A percentile compares a stretch with the other conserved stretches of the same genome.
Conservation (phyloP, 139 green algal genomes). For the Gonium pectorale region DNA sequence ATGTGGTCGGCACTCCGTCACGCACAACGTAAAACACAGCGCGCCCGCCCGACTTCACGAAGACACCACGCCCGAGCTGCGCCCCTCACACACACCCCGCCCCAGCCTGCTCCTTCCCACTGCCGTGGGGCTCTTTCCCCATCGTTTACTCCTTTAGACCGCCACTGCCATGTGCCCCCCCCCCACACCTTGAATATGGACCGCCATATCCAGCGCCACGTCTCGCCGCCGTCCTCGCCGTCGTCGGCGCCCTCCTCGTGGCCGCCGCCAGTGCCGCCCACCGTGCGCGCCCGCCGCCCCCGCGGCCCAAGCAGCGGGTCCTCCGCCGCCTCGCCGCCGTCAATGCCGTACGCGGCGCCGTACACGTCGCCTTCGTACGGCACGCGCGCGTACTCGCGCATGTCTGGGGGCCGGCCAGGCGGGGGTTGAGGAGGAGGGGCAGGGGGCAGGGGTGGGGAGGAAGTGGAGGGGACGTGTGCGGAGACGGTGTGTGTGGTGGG, state of each 20-base stretch:
- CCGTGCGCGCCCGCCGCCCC: not conserved
- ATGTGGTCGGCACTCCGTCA: too few species aligned
- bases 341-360: constrained; percentile 1
- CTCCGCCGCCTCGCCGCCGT: not conserved
- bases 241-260: not conserved
- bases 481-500: not conserved
- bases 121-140: too few species aligned
- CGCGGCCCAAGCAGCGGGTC: constrained; percentile 14
- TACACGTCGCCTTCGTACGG: not conserved
- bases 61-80: too few species aligned
- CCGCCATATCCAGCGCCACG: constrained; percentile 4
- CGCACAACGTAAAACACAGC: too few species aligned
- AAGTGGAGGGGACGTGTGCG: not conserved
- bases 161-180: too few species aligned
- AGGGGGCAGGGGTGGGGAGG: not conserved
- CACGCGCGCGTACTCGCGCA: constrained; percentile 12
- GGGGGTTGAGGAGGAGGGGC: not conserved
- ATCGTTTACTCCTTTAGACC: too few species aligned
- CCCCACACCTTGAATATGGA: constrained; percentile 21
- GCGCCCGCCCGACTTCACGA: too few species aligned
- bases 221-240: not conserved
- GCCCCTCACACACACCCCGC: too few species aligned
- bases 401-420: not conserved
- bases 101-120: too few species aligned
- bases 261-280: not conserved